These are phyloP conservation scores for Fomes fomentarius DNA, from an alignment of 1,284 basidiomycete genomes.

Conservation along the genomic window DNA sequence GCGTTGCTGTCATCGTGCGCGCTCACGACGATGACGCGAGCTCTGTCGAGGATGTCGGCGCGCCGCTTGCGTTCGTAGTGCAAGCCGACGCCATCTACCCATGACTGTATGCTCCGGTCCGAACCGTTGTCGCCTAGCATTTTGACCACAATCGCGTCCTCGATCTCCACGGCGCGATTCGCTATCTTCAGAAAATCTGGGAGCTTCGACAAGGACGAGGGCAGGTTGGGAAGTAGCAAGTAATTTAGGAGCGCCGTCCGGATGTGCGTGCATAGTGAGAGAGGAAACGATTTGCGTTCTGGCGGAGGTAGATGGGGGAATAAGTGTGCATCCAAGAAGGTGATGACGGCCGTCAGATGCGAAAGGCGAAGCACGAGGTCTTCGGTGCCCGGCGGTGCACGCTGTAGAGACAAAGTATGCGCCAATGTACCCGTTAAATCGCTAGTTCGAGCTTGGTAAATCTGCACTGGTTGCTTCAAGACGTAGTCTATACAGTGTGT, in stretches of 20 bases:
- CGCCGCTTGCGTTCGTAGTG: slow-evolving; percentile 79
- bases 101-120: slow-evolving; percentile 58
- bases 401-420: slow-evolving; percentile 49
- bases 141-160: slow-evolving; percentile 54
- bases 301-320: slow-evolving; percentile 57
- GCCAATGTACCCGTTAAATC: slow-evolving; percentile 37
- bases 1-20: slow-evolving; percentile 30
- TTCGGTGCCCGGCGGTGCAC: slow-evolving; percentile 46
- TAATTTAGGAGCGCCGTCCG: slow-evolving; percentile 62
- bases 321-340: slow-evolving; percentile 59
- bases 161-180: slow-evolving; percentile 60
- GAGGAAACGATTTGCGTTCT: slow-evolving; percentile 47
- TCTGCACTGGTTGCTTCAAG: slow-evolving; percentile 52
- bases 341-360: slow-evolving; percentile 54
- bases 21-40: slow-evolving; percentile 51
- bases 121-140: slow-evolving; percentile 51
- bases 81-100: slow-evolving; percentile 62
- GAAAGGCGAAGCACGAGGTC: slow-evolving; percentile 46
- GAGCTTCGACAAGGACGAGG: slow-evolving; percentile 59
- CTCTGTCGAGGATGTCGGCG: slow-evolving; percentile 59
- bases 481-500: slow-evolving; percentile 61
- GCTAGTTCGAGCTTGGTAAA: slow-evolving; percentile 40
- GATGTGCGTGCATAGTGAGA: slow-evolving; percentile 60
- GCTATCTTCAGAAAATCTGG: slow-evolving; percentile 65
- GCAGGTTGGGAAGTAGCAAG: slow-evolving; percentile 68